These are phyloP conservation scores for Flammula alnicola DNA, from an alignment of 1,284 basidiomycete species.

Conservation along the genomic window DNA sequence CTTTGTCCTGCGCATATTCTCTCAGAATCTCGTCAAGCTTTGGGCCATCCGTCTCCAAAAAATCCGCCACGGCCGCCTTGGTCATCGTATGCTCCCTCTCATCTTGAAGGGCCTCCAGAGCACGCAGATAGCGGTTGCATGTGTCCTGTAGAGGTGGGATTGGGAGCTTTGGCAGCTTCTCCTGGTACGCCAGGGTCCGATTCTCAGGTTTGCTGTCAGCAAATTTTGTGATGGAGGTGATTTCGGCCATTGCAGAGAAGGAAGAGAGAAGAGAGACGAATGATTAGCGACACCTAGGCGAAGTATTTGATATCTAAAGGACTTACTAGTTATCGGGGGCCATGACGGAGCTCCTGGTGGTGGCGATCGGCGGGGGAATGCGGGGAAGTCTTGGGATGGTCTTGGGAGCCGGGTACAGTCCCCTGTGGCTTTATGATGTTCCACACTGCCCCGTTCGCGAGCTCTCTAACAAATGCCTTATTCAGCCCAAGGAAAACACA, in stretches of 20 bases:
- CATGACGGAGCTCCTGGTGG: conserved; percentile 12
- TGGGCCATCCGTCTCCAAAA: conserved; percentile 82
- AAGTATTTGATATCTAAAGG: neutral
- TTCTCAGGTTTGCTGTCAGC: conserved; percentile 32
- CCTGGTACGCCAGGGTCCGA: conserved; percentile 67
- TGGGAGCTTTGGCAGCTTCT: conserved; percentile 86
- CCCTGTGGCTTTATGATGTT: conserved; percentile 13
- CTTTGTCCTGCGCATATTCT: conserved; percentile 75
- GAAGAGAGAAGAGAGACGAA: conserved; percentile 1
- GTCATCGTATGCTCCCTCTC: conserved; percentile 71
- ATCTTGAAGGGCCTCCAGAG: conserved; percentile 79
- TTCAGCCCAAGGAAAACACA: no score
- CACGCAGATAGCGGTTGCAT: conserved; percentile 81
- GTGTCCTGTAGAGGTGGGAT: conserved; percentile 91
- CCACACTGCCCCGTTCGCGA: conserved; percentile 1
- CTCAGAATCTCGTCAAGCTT: conserved; percentile 78
- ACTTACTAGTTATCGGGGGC: conserved; percentile 9
- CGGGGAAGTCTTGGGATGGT: conserved; percentile 20
- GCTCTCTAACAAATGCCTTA: no score
- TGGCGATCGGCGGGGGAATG: conserved; percentile 17
- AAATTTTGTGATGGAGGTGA: conserved; percentile 15
- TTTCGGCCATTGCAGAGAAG: neutral
- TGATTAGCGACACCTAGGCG: neutral
- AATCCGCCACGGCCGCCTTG: conserved; percentile 75
- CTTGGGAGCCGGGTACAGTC: conserved; percentile 14